These are phyloP conservation scores for Ceratocystis destructans DNA, from an alignment of 2,329 filamentous ascomycete genomes.

Conservation along the genomic window DNA sequence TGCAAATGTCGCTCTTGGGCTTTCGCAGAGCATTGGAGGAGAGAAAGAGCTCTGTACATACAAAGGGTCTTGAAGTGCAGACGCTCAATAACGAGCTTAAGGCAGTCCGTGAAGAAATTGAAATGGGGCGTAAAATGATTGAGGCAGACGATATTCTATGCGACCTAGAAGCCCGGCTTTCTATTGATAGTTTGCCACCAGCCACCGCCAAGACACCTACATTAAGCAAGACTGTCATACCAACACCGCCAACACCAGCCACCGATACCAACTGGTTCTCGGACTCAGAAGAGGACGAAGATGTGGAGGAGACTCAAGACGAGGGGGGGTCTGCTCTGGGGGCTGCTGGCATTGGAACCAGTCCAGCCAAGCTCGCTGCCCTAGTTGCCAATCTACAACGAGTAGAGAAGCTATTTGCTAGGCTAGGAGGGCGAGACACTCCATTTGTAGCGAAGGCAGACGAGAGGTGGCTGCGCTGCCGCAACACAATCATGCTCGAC, in stretches of 20 bases:
- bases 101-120: conserved; percentile 48
- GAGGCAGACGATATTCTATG: conserved; percentile 51
- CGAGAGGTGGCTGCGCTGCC: conserved; percentile 39
- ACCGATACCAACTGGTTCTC: conserved; percentile 19
- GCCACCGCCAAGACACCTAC: conserved; percentile 22
- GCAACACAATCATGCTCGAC: conserved; percentile 44
- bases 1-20: conserved; percentile 72
- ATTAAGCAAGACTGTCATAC: conserved; percentile 24
- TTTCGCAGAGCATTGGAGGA: conserved; percentile 72
- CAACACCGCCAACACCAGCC: conserved; percentile 21
- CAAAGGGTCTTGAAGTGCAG: conserved; percentile 49
- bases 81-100: conserved; percentile 52
- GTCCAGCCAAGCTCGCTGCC: conserved; percentile 25
- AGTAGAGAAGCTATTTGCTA: conserved; percentile 33
- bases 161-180: conserved; percentile 49
- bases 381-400: conserved; percentile 34
- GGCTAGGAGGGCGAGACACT: conserved; percentile 35
- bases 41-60: conserved; percentile 51
- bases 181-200: conserved; percentile 32
- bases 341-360: conserved; percentile 22
- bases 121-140: conserved; percentile 46
- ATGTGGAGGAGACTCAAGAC: conserved; percentile 23
- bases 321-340: conserved; percentile 21
- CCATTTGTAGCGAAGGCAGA: conserved; percentile 40
- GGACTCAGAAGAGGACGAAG: conserved; percentile 21